Evolutionary conservation across 305 asterid species (phyloP).

Genomic region (Solanum chacoense): DNA sequence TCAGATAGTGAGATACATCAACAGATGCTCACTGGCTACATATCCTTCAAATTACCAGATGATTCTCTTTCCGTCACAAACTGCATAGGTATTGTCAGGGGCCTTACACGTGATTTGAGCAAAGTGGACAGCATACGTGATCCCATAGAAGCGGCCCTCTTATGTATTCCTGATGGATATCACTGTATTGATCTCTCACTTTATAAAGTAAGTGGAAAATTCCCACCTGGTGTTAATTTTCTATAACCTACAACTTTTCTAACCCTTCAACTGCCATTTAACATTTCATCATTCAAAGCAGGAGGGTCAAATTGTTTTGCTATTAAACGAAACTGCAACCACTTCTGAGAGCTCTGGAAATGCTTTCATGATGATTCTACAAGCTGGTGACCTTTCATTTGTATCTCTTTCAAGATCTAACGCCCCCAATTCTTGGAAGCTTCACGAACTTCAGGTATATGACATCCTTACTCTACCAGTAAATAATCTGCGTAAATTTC

Average conservation of each 20-base stretch:
- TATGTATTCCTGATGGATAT: conserved; percentile 72
- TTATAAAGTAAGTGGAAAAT: conserved; percentile 45
- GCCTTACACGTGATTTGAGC: conserved; percentile 40
- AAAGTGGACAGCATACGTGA: conserved; percentile 25
- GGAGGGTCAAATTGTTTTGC: conserved; percentile 71
- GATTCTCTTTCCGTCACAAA: conserved; percentile 43
- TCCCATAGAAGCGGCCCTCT: conserved; percentile 50
- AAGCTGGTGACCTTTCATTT: conserved; percentile 57
- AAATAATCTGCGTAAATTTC: neutral
- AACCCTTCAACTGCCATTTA: conserved; percentile 4
- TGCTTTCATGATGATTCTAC: conserved; percentile 69
- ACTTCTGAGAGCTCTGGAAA: conserved; percentile 62
- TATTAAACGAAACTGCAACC: conserved; percentile 43
- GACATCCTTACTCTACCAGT: neutral
- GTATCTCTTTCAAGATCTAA: conserved; percentile 47
- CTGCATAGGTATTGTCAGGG: conserved; percentile 71
- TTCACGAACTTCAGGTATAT: conserved; percentile 62
- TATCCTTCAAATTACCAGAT: conserved; percentile 68
- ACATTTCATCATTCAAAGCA: conserved; percentile 22
- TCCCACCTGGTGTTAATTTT: conserved; percentile 7
- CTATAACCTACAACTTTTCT: conserved; percentile 14
- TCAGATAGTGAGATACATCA: conserved; percentile 18
- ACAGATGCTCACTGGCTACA: conserved; percentile 49
- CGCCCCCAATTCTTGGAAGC: conserved; percentile 39
- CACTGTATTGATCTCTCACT: conserved; percentile 68